Base-by-base conservation (phyloP, 495 filamentous ascomycete genomes). In the Poronia punctata region DNA sequence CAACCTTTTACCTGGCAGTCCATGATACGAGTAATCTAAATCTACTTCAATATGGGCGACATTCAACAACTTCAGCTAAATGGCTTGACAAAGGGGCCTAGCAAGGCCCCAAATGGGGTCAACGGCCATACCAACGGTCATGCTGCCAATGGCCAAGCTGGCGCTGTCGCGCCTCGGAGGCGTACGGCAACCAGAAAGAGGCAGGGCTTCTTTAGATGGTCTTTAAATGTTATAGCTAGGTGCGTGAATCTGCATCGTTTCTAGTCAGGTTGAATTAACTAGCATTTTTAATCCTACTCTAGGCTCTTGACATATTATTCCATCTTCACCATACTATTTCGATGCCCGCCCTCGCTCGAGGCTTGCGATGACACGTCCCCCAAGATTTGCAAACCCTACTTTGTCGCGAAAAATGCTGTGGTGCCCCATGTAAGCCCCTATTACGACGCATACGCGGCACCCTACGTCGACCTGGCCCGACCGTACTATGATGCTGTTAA, bases 221-320 rank as follows among this genome's bases (percentile, higher is more conserved):
- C 65, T 23, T 44, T 86, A 26, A 79, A 66, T 49, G 52, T 78
- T 18, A 46, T 79, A 21, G 74, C 79, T 7, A 78, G 85, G 84
- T 87, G 73, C 50, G 68, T 12, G 15, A 34, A 28, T 27, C 11
- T 2, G 9, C 4, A 20, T 9, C 14, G 7, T 35, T 22, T n/a
- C 43, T 46, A 25, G 40, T 36, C 21, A 2, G 15, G 5, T 18
- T 15, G 28, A n/a, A n/a, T n/a, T n/a, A n/a, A n/a, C 14, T 35
- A 21, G 46, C 33, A 12, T 18, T 18, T 22, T 40, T 37, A 3
- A 24, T 19, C 25, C 5, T 7, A 16, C 19, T 42, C 25, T 56
- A 96, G 90, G 46, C 58, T 95, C 1, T 56, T 81, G 38, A 78
- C 84, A 7, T 99, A 92, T 92, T 95, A 93, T 55, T 70, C 77